Base-by-base conservation (phyloP, 345 rosid genomes). In the Linum trigynum region DNA sequence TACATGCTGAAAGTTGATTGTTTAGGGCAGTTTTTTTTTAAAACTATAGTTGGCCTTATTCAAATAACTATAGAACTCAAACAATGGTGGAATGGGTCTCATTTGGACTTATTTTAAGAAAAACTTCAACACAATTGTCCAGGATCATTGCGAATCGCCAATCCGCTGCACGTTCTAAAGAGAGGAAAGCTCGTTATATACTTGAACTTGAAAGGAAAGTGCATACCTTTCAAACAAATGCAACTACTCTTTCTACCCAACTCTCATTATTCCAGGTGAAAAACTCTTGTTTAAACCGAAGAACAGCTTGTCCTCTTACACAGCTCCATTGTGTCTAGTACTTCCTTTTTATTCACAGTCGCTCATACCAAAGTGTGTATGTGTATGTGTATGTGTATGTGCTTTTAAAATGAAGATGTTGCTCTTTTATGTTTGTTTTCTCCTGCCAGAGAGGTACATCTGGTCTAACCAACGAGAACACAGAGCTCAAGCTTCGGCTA, bases 81-180 rank as follows among this genome's bases (percentile, higher is more conserved):
- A 15, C 2, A 17, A 1, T 57, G 23, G 32, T 15, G 48, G n/a
- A 59, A 17, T 41, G 9, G 39, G 15, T 50, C 38, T 10, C 48
- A 39, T n/a, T 10, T 57, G 48, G 14, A 60, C 51, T 53, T 15
- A 32, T 9, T 56, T 42, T 39, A 55, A 36, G 53, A 50, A 59
- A 35, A 53, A 36, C 3, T 2, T 2, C 3, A 17, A 36, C 7
- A 35, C 37, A 23, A 59, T 51, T 17, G 39, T 60, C n/a, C 66
- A 91, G 95, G 83, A 91, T 91, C 69, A 80, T 88, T 67, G 96
- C 96, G 15, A 91, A 91, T 73, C 86, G 96, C 16, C 88, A 81
- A 37, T 88, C 95, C 62, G 96, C 95, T 74, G 88, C 96, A 14
- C 87, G 95, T 4, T 91, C 94, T 12, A 91, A 91, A 77, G 94